These are phyloP conservation scores for Tolypocladium amazonense DNA, from an alignment of 2,329 filamentous ascomycete species.

Conservation along the genomic window DNA sequence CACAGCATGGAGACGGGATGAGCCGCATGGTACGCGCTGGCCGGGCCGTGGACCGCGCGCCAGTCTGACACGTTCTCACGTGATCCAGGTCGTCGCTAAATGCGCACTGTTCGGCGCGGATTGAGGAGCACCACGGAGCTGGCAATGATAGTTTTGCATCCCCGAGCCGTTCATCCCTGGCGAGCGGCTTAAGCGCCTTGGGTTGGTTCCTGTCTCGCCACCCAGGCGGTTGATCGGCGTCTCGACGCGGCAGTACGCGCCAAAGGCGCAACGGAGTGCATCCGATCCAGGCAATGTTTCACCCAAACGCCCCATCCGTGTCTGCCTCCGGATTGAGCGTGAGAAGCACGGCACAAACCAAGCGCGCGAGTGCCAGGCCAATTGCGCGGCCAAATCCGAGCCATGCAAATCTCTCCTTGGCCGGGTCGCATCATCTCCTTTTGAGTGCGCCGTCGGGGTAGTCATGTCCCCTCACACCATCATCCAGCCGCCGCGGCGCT, in stretches of 20 bases:
- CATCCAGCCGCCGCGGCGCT: neutral
- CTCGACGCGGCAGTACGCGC: neutral
- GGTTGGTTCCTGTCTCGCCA: neutral
- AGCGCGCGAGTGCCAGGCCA: neutral
- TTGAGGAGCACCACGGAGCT: neutral
- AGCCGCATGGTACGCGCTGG: neutral
- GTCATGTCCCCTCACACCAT: neutral
- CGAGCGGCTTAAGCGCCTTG: neutral
- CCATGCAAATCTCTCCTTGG: neutral
- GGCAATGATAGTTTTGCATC: neutral
- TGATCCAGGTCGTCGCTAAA: neutral
- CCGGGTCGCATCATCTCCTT: neutral
- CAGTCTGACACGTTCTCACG: slow-evolving; percentile 1
- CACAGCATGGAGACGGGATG: neutral
- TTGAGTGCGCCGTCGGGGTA: neutral
- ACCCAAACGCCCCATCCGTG: neutral
- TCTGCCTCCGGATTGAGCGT: neutral
- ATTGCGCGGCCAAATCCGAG: neutral
- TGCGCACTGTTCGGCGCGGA: neutral
- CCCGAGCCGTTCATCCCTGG: neutral
- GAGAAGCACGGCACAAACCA: neutral
- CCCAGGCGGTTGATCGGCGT: neutral
- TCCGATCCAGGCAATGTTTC: neutral
- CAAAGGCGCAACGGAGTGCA: neutral
- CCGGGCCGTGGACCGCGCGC: neutral